Base-by-base conservation (phyloP, 306 rosid species). In the Corylus americana region DNA sequence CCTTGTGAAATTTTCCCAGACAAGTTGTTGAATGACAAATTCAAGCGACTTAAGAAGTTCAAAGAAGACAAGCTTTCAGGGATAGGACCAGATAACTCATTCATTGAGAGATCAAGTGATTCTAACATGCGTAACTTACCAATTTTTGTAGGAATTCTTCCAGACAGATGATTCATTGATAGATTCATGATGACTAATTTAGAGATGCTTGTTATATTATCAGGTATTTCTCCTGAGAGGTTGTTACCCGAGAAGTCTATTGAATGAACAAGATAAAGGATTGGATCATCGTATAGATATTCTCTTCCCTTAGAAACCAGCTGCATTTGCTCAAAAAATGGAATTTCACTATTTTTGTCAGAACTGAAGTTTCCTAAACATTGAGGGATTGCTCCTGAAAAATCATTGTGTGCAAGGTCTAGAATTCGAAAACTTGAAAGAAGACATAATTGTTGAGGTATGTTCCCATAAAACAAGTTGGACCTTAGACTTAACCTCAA, bases 51-150 rank as follows among this genome's bases (percentile, higher is more conserved):
- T 44, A 72, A 20, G 7, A 79, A 79, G 29, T 64, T 79, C 7
- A 72, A 79, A 4, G 73, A 61, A 11, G 35, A 18, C 82, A 79
- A 71, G 71, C 63, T 59, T 10, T 16, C 29, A n/a, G 82, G 77
- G 4, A 79, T 61, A 13, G 73, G 20, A 8, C 73, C 83, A 2
- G 37, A 51, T 25, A 79, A 69, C 7, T 42, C 27, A 72, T 79
- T 73, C 12, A 2, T 64, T 18, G 69, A 79, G 37, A 53, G 68
- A 44, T 79, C 78, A 3, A 79, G 69, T 37, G 83, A 63, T 63
- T 79, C 83, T 16, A 73, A 13, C 14, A 1, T 0, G 14, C 17
- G n/a, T 25, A 53, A 49, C 6, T 66, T 7, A 5, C 83, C 78
- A 7, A 73, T 73, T n/a, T 1, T 17, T 3, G 17, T 11, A 9